Percentiles rank a stretch among this genome's conserved stretches.
phyloP scores from a whole-genome alignment of 495 filamentous ascomycete genomes.

The Trichoderma reesei region DNA sequence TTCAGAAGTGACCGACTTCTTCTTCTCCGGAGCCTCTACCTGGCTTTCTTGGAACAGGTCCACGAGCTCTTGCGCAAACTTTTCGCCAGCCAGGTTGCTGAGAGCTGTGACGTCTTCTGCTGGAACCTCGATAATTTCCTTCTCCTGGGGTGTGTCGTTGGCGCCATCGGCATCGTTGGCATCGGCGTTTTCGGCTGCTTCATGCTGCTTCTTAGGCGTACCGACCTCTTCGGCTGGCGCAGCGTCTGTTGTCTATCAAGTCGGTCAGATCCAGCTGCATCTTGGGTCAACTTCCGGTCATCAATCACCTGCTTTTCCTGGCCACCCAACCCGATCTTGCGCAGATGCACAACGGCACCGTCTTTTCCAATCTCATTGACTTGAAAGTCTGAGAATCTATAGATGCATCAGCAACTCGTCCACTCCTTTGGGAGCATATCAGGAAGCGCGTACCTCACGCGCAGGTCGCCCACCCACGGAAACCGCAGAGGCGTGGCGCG shows the following conservation, averaged over 20 bases:
- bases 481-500: slow-evolving; percentile 24
- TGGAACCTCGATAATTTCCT: slow-evolving; percentile 2
- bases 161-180: background rate
- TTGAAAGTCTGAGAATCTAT: slow-evolving; percentile 86
- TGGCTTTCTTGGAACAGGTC: slow-evolving; percentile 22
- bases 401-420: slow-evolving; percentile 13
- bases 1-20: slow-evolving; percentile 21
- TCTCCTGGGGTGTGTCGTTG: background rate
- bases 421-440: background rate
- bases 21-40: slow-evolving; percentile 14
- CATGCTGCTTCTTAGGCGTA: background rate
- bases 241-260: background rate
- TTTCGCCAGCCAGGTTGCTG: slow-evolving; percentile 22
- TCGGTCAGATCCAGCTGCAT: slow-evolving; percentile 10
- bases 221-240: background rate
- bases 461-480: slow-evolving; percentile 28
- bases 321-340: slow-evolving; percentile 35
- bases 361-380: slow-evolving; percentile 82
- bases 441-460: slow-evolving; percentile 24
- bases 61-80: slow-evolving; percentile 24
- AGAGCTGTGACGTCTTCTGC: slow-evolving; percentile 12
- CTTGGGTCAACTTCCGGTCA: slow-evolving; percentile 18
- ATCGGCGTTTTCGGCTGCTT: background rate
- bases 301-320: slow-evolving; percentile 35
- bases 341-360: slow-evolving; percentile 62